Base-by-base conservation (phyloP, 2,329 filamentous ascomycete species). In the Alternaria hordeiaustralica region DNA sequence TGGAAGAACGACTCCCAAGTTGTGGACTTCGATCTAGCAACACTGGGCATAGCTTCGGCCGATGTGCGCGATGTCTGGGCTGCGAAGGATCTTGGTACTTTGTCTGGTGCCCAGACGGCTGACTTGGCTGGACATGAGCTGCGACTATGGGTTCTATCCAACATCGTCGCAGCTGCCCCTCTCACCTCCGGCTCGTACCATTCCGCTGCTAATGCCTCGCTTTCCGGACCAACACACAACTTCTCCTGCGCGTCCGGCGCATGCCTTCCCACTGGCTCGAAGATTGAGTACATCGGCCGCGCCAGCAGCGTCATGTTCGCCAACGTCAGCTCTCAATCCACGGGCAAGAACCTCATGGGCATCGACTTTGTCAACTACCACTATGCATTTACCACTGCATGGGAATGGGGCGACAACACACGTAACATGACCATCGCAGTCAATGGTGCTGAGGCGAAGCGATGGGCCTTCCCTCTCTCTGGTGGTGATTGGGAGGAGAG, bases 331-430 rank as follows among this genome's bases (percentile, higher is more conserved):
- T 66, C 68, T 10, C 60, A 51, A 4, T 58, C 63, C 4, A 50
- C 72, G n/a, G 70, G 75, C 0, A 78, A 70, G 18, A 79, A 76
- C 46, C 63, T 80, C 6, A 50, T 81, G 2, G 74, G 74, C 1
- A 73, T 82, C 20, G 81, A 83, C 55, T 82, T 80, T 50, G 64
- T 82, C 53, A 79, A 82, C 53, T 81, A 81, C 65, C 80, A 82
- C 49, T 75, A 75, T 41, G 73, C 73, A 3, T 77, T 82, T 20
- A 75, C 74, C 1, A 81, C 79, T 30, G 71, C 77, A 0, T 78
- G 74, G 71, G 69, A 65, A 9, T 71, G 64, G 54, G 77, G 78
- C 6, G 68, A 72, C 13, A 82, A 82, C 46, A 73, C 75, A 10
- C 69, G 80, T 18, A 78, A 78, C 25, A 74, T 81, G 60, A 79